Conservation (phyloP, 108 stramenopile species). For the Fragilaria crotonensis region DNA sequence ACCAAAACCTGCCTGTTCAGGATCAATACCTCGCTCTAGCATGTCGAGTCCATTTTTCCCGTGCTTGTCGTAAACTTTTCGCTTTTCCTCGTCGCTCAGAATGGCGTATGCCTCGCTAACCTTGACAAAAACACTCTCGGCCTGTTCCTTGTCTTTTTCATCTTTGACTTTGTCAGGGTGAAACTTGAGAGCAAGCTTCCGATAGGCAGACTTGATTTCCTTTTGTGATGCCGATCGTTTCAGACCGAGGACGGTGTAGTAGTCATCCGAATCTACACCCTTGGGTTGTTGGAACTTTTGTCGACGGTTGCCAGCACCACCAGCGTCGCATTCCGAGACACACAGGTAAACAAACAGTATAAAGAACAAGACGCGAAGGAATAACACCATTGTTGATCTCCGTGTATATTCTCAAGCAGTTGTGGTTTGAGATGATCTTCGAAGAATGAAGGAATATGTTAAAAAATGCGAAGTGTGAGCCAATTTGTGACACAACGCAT, state of each 20-base stretch:
- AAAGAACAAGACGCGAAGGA: too few species aligned
- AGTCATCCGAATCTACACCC: constrained; percentile 19
- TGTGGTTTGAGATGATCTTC: too few species aligned
- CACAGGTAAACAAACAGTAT: too few species aligned
- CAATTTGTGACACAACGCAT: too few species aligned
- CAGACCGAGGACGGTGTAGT: constrained; percentile 50
- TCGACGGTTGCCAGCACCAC: not conserved
- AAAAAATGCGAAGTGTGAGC: too few species aligned
- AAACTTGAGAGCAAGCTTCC: constrained; percentile 49
- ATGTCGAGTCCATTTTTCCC: constrained; percentile 73
- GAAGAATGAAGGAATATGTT: too few species aligned
- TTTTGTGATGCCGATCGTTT: constrained; percentile 31
- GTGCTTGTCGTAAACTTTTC: constrained; percentile 76
- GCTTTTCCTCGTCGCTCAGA: constrained; percentile 72
- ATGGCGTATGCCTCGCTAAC: constrained; percentile 70
- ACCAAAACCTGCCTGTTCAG: constrained; percentile 52
- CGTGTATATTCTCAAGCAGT: too few species aligned
- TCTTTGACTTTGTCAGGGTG: constrained; percentile 75
- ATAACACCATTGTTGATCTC: too few species aligned
- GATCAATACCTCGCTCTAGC: constrained; percentile 60
- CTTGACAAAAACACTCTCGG: constrained; percentile 63
- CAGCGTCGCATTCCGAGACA: too few species aligned
- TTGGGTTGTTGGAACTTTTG: not conserved
- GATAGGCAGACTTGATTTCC: constrained; percentile 61
- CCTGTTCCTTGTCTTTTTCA: constrained; percentile 41